phyloP scores from a whole-genome alignment of 2,329 filamentous ascomycete species.

The Neofusicoccum parvum region DNA sequence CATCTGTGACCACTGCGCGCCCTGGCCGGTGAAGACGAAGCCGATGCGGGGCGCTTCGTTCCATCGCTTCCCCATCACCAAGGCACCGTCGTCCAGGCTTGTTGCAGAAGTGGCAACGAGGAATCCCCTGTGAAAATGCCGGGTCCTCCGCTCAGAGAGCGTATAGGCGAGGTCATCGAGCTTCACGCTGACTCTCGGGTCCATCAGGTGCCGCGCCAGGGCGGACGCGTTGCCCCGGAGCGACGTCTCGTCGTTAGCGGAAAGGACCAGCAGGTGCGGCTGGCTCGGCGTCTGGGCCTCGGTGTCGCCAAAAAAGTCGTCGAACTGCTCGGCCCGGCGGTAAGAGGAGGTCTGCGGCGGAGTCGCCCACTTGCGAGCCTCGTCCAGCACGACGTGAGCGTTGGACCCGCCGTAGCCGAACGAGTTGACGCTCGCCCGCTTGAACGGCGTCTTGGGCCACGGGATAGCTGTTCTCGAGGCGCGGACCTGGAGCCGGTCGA shows the following conservation, averaged over 20 bases:
- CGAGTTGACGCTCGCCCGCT: conserved; percentile 22
- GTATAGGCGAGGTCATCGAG: conserved; percentile 7
- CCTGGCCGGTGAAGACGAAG: conserved; percentile 44
- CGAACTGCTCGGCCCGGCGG: no score
- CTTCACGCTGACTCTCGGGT: no score
- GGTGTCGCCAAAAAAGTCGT: no score
- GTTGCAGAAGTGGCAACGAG: no score
- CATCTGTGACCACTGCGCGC: conserved; percentile 25
- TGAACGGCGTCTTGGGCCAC: background rate
- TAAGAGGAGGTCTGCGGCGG: no score
- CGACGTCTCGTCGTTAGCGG: background rate
- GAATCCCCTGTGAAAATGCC: background rate
- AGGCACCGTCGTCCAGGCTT: no score
- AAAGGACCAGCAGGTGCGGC: background rate
- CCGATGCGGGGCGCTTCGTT: no score
- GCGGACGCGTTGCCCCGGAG: no score
- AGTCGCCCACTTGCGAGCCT: background rate
- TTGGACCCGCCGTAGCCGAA: conserved; percentile 24
- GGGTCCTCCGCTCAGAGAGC: conserved; percentile 7
- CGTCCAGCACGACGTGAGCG: conserved; percentile 26
- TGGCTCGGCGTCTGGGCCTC: no score
- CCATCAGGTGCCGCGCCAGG: no score
- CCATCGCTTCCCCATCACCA: no score
- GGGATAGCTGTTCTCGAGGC: no score
- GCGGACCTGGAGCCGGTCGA: background rate